Evolutionary conservation across 192 early-diverging fungal species (phyloP), one percentile per base, ranked within the genome.

Genomic region (Phlyctochytrium bullatum): DNA sequence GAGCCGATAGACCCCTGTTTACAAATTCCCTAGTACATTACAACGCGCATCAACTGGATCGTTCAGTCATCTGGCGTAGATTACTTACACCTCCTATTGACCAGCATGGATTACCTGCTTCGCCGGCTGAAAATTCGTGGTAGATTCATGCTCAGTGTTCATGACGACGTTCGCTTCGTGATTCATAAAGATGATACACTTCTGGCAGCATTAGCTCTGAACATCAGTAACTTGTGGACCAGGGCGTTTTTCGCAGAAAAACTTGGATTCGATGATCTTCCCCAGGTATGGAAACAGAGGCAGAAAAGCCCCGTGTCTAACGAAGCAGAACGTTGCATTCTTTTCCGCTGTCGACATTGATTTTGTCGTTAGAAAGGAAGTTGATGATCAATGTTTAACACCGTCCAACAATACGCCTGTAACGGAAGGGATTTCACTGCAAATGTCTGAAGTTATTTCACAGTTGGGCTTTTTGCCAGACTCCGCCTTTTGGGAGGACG

Each of bases 21-120:
- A 54, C 83, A 24, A 75, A 76, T 32, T 75, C 83, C 4, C 75
- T 74, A 88, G 61, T 97, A 86, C 72, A 78, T 92, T 79, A 93
- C 92, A 0, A 93, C 89, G 33, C 84, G 95, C 17, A 80, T 97
- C 40, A 98, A 98, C 73, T 98, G 97, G 97, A 93, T 91, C 0
- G 95, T 98, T 2, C 97, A 98, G 76, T 95, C 93, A 25, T 97
- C 95, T 1, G 97, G 95, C 23, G 96, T 97, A 28, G 96, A 98
- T 66, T 98, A 98, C 69, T 75, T 98, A 6, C 96, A 98, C 70
- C 73, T 98, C 59, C 76, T 98, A 10, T 73, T 98, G 16, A 92
- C 92, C 0, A 88, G 91, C 3, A 93, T 95, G 89, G 71, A 84
- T 40, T 93, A 97, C 68, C 68, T 98, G 63, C 85, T 90, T 33